Conservation (phyloP, 768 basidiomycete genomes). For the Mycena belliarum region DNA sequence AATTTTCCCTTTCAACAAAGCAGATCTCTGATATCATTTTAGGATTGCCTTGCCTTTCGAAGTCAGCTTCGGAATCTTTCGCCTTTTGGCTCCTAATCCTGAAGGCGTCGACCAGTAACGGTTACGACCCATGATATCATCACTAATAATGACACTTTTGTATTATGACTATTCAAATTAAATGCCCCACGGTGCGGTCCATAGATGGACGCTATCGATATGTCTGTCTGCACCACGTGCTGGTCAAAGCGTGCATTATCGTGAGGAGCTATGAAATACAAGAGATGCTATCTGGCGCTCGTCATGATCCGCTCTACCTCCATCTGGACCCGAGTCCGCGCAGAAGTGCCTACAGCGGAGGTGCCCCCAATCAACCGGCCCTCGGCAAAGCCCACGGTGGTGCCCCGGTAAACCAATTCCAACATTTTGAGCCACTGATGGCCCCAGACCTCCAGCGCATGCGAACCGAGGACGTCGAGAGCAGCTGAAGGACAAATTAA, state of each 20-base stretch:
- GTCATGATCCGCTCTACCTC: conserved; percentile 66
- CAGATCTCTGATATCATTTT: too few species aligned
- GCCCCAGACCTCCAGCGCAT: conserved; percentile 70
- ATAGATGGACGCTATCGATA: too few species aligned
- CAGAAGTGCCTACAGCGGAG: conserved; percentile 61
- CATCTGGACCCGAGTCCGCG: conserved; percentile 62
- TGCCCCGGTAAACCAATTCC: conserved; percentile 61
- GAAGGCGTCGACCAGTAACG: too few species aligned
- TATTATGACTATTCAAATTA: neutral
- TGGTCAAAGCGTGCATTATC: neutral
- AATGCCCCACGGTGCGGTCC: neutral
- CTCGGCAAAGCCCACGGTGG: conserved; percentile 53
- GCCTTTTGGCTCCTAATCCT: too few species aligned
- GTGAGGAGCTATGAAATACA: neutral
- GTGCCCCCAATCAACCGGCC: conserved; percentile 57
- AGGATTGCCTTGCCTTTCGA: too few species aligned
- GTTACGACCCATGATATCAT: too few species aligned
- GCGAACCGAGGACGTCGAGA: conserved; percentile 67
- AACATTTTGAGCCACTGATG: conserved; percentile 78
- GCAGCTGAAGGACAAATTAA: conserved; percentile 51
- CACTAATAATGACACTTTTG: too few species aligned
- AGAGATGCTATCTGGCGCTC: conserved; percentile 1
- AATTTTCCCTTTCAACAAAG: too few species aligned
- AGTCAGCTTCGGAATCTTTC: too few species aligned
- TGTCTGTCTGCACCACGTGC: neutral